Evolutionary conservation across 345 rosid species (phyloP).

Genomic region (Pugionium dolabratum): DNA sequence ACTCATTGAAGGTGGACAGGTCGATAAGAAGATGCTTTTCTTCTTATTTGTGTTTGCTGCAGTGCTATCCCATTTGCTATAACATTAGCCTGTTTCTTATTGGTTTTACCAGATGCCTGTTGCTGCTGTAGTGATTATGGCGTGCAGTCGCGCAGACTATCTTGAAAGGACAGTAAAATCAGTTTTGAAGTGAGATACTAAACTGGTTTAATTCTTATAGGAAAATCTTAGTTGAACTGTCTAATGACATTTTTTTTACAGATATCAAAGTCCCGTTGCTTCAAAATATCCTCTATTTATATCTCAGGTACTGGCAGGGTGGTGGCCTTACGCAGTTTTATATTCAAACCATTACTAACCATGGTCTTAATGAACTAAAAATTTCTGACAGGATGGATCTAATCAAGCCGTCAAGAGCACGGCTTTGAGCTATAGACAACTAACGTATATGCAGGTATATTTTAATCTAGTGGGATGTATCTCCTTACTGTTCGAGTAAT

Average conservation of each 20-base stretch:
- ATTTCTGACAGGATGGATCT: slow-evolving; percentile 70
- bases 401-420: slow-evolving; percentile 64
- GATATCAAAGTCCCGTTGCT: slow-evolving; percentile 76
- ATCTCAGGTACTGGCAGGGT: slow-evolving; percentile 65
- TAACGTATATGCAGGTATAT: slow-evolving; percentile 84
- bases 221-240: not conserved
- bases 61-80: slow-evolving; percentile 4
- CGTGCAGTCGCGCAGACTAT: slow-evolving; percentile 98
- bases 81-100: slow-evolving; percentile 24
- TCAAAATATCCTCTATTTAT: slow-evolving; percentile 85
- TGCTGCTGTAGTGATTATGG: slow-evolving; percentile 98
- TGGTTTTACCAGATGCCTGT: slow-evolving; percentile 57
- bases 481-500: slow-evolving; percentile 20
- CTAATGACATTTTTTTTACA: slow-evolving; percentile 40
- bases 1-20: slow-evolving; percentile 59
- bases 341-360: slow-evolving; percentile 21
- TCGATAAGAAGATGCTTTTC: slow-evolving; percentile 27
- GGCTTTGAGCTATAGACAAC: slow-evolving; percentile 81
- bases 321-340: slow-evolving; percentile 24
- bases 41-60: slow-evolving; percentile 13
- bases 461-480: slow-evolving; percentile 12
- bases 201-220: not conserved
- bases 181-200: slow-evolving; percentile 59
- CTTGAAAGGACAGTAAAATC: slow-evolving; percentile 81
- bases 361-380: slow-evolving; percentile 2